Conservation (phyloP, 2,329 filamentous ascomycete species). For the Claviceps cyperi region DNA sequence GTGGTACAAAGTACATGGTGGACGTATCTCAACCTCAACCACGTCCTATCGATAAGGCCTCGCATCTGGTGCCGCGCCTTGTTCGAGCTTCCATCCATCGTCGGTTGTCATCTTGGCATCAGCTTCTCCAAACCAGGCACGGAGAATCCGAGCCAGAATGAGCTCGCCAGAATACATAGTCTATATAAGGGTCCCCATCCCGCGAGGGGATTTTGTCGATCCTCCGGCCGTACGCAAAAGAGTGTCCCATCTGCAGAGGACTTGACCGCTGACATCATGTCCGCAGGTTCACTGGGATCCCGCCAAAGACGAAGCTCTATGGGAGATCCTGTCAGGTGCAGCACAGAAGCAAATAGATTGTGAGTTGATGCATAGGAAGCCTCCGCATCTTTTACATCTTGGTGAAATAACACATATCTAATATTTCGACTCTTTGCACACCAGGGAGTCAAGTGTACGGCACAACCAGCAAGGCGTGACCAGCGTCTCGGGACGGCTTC, state of each 20-base stretch:
- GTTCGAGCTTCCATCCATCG: background rate
- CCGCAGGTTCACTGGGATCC: conserved; percentile 73
- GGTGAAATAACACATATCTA: background rate
- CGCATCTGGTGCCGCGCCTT: background rate
- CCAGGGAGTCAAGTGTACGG: conserved; percentile 62
- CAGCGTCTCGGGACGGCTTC: conserved; percentile 4
- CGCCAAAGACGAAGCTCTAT: conserved; percentile 72
- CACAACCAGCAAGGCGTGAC: background rate
- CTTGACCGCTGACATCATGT: conserved; percentile 3
- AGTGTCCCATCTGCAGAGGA: background rate
- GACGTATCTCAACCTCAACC: background rate
- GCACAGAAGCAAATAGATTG: conserved; percentile 80
- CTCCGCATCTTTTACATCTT: too few relatives aligned
- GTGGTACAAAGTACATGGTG: too few relatives aligned
- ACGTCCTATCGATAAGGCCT: background rate
- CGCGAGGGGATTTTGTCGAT: conserved; percentile 76
- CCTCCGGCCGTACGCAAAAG: conserved; percentile 59
- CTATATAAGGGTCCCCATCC: conserved; percentile 80
- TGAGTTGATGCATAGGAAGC: conserved; percentile 25
- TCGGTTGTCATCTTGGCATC: background rate
- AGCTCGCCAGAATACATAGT: conserved; percentile 53
- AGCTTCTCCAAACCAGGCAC: background rate
- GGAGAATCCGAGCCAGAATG: conserved; percentile 14
- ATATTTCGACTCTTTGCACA: conserved; percentile 8
- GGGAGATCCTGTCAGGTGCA: conserved; percentile 75